Base-by-base conservation (phyloP, 192 early-diverging fungal species). In the Mortierella claussenii region DNA sequence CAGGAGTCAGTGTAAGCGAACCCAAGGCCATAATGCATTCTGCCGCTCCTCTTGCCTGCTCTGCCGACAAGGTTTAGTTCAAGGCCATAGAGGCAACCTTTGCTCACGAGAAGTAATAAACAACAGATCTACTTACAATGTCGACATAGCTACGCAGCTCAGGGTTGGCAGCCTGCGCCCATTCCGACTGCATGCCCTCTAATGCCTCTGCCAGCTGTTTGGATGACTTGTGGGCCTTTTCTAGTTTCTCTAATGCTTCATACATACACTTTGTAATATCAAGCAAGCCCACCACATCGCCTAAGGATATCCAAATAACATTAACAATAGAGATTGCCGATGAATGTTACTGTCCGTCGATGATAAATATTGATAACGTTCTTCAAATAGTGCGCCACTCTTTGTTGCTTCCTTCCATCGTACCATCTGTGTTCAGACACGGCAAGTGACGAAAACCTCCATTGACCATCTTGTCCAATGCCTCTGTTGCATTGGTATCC, bases 251-350 rank as follows among this genome's bases (percentile, higher is more conserved):
- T 55, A 93, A 73, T 18, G 90, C 91, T 62, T 92, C 92, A 67
- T 91, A 90, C 46, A 93, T 80, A 82, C 90, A 92, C 24, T 91
- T 91, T 75, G 91, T 93, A 24, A 93, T 89, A 75, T 93, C 92
- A 37, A 93, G 75, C 30, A 92, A 53, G 24, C 92, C 92, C n/a
- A 92, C 86, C 46, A 93, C 88, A 79, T 93, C 90, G 58, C 91
- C 91, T 70, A 88, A n/a, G 30, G 23, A 58, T 21, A 24, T 11
- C 4, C 21, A 8, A 28, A 24, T 49, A 49, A 1, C 9, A 11
- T 30, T 30, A 54, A n/a, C n/a, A n/a, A n/a, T n/a, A n/a, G n/a
- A n/a, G n/a, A n/a, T n/a, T n/a, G n/a, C n/a, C n/a, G n/a, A n/a
- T n/a, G n/a, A n/a, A n/a, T n/a, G n/a, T n/a, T n/a, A n/a, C n/a